phyloP scores from a whole-genome alignment of 805 yeast species.

The Jamesozyma lodderae region DNA sequence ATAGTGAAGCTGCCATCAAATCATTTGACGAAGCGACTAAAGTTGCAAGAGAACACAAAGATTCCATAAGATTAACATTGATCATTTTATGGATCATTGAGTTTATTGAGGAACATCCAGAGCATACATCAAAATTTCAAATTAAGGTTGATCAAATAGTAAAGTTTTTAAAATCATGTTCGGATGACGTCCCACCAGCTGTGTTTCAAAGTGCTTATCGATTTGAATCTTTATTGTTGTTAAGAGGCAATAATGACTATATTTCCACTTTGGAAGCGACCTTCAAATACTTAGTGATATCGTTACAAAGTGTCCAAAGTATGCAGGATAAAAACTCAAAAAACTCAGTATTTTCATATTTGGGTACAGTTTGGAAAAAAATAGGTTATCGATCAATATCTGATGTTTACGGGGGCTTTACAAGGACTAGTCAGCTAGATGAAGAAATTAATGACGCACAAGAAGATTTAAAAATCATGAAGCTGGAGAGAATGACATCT shows the following conservation, averaged over 20 bases:
- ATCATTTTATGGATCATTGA: constrained; percentile 67
- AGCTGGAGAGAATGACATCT: constrained; percentile 5
- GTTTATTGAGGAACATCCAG: constrained; percentile 61
- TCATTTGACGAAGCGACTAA: constrained; percentile 81
- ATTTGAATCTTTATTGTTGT: constrained; percentile 48
- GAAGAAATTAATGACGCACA: constrained; percentile 7
- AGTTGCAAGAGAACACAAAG: constrained; percentile 80
- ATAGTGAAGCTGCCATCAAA: constrained; percentile 57
- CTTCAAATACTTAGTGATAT: constrained; percentile 45
- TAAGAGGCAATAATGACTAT: constrained; percentile 44
- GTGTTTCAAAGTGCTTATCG: constrained; percentile 51
- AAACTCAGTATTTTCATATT: constrained; percentile 1
- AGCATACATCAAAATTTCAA: constrained; percentile 41
- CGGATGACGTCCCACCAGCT: constrained; percentile 21
- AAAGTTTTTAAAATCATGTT: constrained; percentile 37
- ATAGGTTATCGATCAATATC: constrained; percentile 15
- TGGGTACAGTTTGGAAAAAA: constrained; percentile 12
- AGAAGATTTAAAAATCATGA: neutral
- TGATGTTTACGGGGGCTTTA: constrained; percentile 11
- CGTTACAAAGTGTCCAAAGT: constrained; percentile 36
- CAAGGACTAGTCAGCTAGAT: constrained; percentile 1
- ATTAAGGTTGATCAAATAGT: constrained; percentile 58
- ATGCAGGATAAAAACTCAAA: constrained; percentile 5
- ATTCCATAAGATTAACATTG: constrained; percentile 60
- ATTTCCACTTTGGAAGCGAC: constrained; percentile 44